phyloP scores from a whole-genome alignment of 805 yeast species.

The Brettanomyces naardenensis region DNA sequence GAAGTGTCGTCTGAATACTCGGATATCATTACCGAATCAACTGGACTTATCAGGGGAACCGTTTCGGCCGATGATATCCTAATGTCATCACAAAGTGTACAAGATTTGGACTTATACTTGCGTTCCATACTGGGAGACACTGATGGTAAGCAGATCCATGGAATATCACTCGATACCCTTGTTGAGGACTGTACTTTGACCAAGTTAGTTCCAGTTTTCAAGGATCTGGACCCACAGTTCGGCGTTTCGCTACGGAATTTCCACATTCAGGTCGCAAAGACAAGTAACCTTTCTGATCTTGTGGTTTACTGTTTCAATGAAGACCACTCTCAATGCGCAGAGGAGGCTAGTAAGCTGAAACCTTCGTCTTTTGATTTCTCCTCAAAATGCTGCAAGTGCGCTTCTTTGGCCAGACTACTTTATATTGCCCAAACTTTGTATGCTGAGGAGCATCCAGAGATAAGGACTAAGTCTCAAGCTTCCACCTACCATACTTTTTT shows the following conservation, averaged over 20 bases:
- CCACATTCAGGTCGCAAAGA: conserved; percentile 77
- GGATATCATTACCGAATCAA: conserved; percentile 27
- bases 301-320: conserved; percentile 62
- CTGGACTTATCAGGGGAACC: conserved; percentile 47
- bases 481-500: conserved; percentile 22
- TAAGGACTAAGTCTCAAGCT: conserved; percentile 9
- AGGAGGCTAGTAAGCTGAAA: conserved; percentile 5
- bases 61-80: conserved; percentile 48
- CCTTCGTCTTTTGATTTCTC: conserved; percentile 5
- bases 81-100: conserved; percentile 30
- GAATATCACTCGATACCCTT: conserved; percentile 22
- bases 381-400: conserved; percentile 28
- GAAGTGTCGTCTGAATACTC: conserved; percentile 22
- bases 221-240: conserved; percentile 54
- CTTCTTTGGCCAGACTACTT: conserved; percentile 31
- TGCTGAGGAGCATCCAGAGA: conserved; percentile 18
- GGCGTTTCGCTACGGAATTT: conserved; percentile 80
- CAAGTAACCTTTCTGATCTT: conserved; percentile 66
- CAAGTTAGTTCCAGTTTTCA: conserved; percentile 43
- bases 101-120: conserved; percentile 21
- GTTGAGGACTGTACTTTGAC: conserved; percentile 36
- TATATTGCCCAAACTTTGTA: conserved; percentile 34
- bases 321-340: conserved; percentile 23
- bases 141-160: conserved; percentile 5
- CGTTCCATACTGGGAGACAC: conserved; percentile 19